phyloP scores from a whole-genome alignment of 1,139 yeast species.

The Sugiyamaella novakii region DNA sequence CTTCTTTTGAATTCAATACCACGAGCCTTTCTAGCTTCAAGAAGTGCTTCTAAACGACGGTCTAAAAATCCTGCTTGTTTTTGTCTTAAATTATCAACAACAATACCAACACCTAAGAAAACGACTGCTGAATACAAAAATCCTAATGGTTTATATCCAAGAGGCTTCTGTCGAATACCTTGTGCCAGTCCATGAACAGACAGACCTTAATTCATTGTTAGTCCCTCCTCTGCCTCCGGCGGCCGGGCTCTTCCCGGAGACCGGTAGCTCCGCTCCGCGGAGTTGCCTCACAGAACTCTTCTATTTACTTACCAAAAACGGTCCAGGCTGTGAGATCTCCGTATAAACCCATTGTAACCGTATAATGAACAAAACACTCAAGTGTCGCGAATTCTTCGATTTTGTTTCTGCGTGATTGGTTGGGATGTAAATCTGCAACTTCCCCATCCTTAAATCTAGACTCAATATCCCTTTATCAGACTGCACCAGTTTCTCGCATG shows the following conservation, averaged over 20 bases:
- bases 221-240: constrained; percentile 11
- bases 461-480: not conserved
- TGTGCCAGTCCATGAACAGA: constrained; percentile 43
- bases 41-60: constrained; percentile 37
- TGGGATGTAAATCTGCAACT: constrained; percentile 8
- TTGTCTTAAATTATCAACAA: constrained; percentile 38
- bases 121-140: constrained; percentile 39
- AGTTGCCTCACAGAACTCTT: not conserved
- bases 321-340: constrained; percentile 42
- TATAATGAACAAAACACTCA: too few species aligned
- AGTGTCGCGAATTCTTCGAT: too few species aligned
- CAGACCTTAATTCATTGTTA: constrained; percentile 32
- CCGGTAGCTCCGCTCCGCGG: constrained; percentile 2
- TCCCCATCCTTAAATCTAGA: too few species aligned
- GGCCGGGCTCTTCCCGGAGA: not conserved
- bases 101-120: constrained; percentile 41
- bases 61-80: constrained; percentile 39
- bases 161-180: constrained; percentile 43
- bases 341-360: constrained; percentile 38
- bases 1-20: constrained; percentile 33
- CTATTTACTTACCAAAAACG: constrained; percentile 30
- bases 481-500: too few species aligned
- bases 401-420: constrained; percentile 13
- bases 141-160: constrained; percentile 42
- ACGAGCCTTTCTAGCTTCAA: constrained; percentile 39